Conservation (phyloP, 257 asterid species). For the Penstemon davidsonii region DNA sequence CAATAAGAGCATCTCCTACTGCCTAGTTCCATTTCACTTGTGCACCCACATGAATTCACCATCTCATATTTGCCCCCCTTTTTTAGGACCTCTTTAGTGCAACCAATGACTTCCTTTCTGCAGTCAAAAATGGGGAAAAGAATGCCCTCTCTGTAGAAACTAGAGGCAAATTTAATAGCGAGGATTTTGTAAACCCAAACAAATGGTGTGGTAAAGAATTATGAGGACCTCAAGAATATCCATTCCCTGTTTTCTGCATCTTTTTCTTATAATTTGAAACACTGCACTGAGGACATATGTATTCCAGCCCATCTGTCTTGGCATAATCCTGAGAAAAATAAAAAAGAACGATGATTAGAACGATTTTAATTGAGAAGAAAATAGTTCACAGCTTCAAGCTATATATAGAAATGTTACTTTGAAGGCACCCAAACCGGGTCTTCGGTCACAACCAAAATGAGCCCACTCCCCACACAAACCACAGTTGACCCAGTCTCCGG, state of each 20-base stretch:
- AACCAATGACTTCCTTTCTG: slow-evolving; percentile 14
- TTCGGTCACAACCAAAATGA: slow-evolving; percentile 93
- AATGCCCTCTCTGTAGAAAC: slow-evolving; percentile 1
- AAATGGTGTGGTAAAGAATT: slow-evolving; percentile 26
- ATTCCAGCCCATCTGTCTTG: slow-evolving; percentile 97
- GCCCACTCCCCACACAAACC: slow-evolving; percentile 99
- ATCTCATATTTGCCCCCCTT: slow-evolving; percentile 23
- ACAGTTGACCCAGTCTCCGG: slow-evolving; percentile 99
- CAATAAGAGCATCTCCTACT: slow-evolving; percentile 33
- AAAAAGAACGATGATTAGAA: slow-evolving; percentile 1
- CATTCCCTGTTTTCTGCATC: slow-evolving; percentile 61
- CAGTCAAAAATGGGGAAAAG: background rate
- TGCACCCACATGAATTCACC: slow-evolving; percentile 24
- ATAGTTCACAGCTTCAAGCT: background rate
- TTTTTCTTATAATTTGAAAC: slow-evolving; percentile 83
- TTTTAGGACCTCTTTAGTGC: slow-evolving; percentile 22
- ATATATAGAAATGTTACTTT: slow-evolving; percentile 51
- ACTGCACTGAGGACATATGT: slow-evolving; percentile 98
- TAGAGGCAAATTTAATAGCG: slow-evolving; percentile 17
- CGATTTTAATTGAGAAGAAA: background rate
- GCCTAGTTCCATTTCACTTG: slow-evolving; percentile 28
- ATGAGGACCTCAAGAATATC: slow-evolving; percentile 52
- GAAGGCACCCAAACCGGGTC: slow-evolving; percentile 98
- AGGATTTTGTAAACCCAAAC: slow-evolving; percentile 18
- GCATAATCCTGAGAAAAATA: slow-evolving; percentile 79